Percentiles rank a stretch among this genome's conserved stretches.
These are phyloP conservation scores for Centella asiatica DNA, from an alignment of 129 eudicot genomes.

Conservation along the genomic window DNA sequence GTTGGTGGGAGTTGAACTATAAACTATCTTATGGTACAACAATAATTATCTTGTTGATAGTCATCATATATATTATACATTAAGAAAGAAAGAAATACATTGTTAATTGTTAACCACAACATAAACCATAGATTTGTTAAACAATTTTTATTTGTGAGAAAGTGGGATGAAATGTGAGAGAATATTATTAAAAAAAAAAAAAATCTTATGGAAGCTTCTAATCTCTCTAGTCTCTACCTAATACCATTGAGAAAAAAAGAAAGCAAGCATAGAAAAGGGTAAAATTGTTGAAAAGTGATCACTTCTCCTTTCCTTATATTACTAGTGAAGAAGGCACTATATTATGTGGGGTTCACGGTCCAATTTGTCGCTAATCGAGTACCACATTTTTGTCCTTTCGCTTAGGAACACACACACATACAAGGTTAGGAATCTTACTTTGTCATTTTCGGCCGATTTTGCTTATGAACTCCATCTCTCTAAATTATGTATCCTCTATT, in stretches of 20 bases:
- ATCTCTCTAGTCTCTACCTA: constrained; percentile 32
- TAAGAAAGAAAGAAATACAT: constrained; percentile 4
- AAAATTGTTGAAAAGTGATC: constrained; percentile 31
- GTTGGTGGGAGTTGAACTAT: constrained; percentile 23
- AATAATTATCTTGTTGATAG: constrained; percentile 1
- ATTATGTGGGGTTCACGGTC: neutral
- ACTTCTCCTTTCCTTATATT: neutral
- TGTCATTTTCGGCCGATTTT: too few species aligned
- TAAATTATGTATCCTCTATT: too few species aligned
- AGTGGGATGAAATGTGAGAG: too few species aligned
- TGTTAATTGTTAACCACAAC: too few species aligned
- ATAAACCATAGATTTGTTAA: too few species aligned
- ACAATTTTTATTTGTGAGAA: neutral
- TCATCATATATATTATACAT: neutral
- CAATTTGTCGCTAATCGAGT: too few species aligned
- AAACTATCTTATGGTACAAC: neutral
- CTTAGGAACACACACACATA: neutral
- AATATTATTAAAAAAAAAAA: neutral
- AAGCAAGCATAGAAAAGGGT: neutral
- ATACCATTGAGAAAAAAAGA: constrained; percentile 25
- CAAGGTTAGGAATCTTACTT: neutral
- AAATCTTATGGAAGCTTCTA: constrained; percentile 41
- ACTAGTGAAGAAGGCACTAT: neutral
- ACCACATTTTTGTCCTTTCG: neutral
- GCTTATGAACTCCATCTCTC: too few species aligned